Conservation (phyloP, 805 yeast species). For the Suhomyces tanzawaensis region DNA sequence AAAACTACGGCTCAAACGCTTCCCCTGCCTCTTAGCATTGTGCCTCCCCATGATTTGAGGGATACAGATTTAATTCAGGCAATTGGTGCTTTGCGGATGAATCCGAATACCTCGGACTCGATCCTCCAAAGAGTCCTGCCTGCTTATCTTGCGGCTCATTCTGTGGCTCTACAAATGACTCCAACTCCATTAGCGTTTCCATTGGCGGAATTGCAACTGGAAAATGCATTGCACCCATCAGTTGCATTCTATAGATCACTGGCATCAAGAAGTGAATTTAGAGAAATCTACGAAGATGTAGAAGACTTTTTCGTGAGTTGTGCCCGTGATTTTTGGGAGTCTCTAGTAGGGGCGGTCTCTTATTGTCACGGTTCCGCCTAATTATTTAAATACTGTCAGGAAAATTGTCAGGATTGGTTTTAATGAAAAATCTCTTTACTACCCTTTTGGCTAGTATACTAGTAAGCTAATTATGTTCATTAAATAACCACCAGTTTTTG, state of each 20-base stretch:
- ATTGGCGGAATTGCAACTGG: slow-evolving; percentile 13
- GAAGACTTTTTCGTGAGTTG: not conserved
- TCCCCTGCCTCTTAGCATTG: too few species aligned
- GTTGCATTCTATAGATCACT: not conserved
- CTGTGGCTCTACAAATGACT: not conserved
- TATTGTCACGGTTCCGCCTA: not conserved
- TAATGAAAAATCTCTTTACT: too few species aligned
- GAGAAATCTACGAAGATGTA: not conserved
- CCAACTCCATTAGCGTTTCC: slow-evolving; percentile 26
- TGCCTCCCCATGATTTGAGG: too few species aligned
- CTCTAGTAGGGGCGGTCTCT: not conserved
- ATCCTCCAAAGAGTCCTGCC: not conserved
- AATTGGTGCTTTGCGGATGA: too few species aligned
- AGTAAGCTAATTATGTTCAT: too few species aligned
- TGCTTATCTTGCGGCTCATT: slow-evolving; percentile 1
- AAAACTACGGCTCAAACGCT: too few species aligned
- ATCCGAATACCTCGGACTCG: slow-evolving; percentile 8
- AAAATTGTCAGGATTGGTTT: too few species aligned
- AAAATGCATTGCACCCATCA: not conserved
- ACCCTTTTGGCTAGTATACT: too few species aligned
- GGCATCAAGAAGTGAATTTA: not conserved
- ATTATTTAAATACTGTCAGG: too few species aligned
- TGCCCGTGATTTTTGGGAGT: not conserved
- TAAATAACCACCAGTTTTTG: too few species aligned
- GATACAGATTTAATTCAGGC: too few species aligned